Base-by-base conservation (phyloP, 2,329 filamentous ascomycete species). In the Nemania sp. region DNA sequence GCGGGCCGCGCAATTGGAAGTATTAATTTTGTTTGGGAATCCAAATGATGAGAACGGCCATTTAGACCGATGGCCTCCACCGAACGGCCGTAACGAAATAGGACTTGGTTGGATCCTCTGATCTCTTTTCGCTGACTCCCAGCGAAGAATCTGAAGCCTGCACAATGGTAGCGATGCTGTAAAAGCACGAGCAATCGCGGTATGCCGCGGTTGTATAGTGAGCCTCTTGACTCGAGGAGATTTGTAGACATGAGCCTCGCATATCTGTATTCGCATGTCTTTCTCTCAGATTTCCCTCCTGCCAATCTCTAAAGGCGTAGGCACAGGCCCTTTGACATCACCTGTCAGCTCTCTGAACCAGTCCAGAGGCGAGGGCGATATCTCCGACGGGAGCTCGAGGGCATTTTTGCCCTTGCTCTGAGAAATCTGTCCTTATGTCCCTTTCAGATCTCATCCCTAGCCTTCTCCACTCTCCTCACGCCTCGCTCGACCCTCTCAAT, bases 401-500 rank as follows among this genome's bases (percentile, higher is more conserved):
- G n/a, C n/a, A n/a, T n/a, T n/a, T n/a, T n/a, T n/a, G n/a, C n/a
- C n/a, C n/a, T n/a, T n/a, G n/a, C n/a, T n/a, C n/a, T n/a, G n/a
- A n/a, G n/a, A n/a, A n/a, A n/a, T n/a, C n/a, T n/a, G n/a, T n/a
- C n/a, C n/a, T n/a, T n/a, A n/a, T n/a, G n/a, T n/a, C n/a, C n/a
- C n/a, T n/a, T 45, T 68, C 62, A 68, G 23, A 66, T 78, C 55
- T 77, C 78, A 57, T 82, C 80, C 59, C 75, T 76, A 63, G 75
- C 80, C 63, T 76, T 79, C 70, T 91, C 89, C 45, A 77, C 76
- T 64, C 88, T 80, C 67, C 83, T 78, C 2, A 93, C 76, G 7
- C 77, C 76, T 49, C 82, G 79, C 72, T 94, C 90, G 6, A 84
- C 80, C 56, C 78, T 75, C 69, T 82, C 81, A 11, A 92, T 70